A percentile compares a stretch with the other conserved stretches of the same genome.
Conservation (phyloP, 345 rosid species). For the Rhodamnia rubescens region DNA sequence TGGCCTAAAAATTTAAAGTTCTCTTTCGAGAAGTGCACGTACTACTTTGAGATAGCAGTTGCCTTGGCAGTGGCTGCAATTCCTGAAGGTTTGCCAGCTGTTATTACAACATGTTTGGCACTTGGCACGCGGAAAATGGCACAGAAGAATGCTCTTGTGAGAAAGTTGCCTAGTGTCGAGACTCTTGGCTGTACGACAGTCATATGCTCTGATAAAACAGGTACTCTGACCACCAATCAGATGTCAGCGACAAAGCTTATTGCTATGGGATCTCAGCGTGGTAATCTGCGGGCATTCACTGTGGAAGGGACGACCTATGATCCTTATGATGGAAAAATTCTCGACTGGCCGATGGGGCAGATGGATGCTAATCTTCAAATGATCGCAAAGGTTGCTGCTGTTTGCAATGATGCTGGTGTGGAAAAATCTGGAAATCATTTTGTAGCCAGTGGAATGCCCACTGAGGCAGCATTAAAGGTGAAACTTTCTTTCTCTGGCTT, state of each 20-base stretch:
- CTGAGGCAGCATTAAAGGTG: conserved; percentile 99
- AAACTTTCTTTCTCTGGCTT: background rate
- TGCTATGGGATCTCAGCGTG: conserved; percentile 68
- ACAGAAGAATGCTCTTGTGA: conserved; percentile 73
- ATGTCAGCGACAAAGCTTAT: conserved; percentile 82
- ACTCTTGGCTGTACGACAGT: conserved; percentile 96
- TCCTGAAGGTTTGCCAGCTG: conserved; percentile 97
- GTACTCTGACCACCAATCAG: conserved; percentile 88
- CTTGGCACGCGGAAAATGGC: conserved; percentile 98
- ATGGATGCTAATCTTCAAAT: conserved; percentile 87
- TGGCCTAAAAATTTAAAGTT: conserved; percentile 84
- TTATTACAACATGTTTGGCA: conserved; percentile 90
- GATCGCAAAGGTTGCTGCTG: conserved; percentile 80
- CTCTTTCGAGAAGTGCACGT: conserved; percentile 95
- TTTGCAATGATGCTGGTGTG: conserved; percentile 84
- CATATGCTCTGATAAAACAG: conserved; percentile 90
- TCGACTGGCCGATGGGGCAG: conserved; percentile 51
- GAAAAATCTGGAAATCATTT: conserved; percentile 58
- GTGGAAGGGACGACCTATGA: conserved; percentile 79
- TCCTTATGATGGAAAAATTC: conserved; percentile 78
- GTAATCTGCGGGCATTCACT: conserved; percentile 55
- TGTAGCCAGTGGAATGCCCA: conserved; percentile 68
- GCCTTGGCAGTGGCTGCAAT: conserved; percentile 97
- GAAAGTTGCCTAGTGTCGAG: conserved; percentile 91
- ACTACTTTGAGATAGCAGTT: conserved; percentile 95